A percentile compares a stretch with the other conserved stretches of the same genome.
These are phyloP conservation scores for Orobanche coerulescens DNA, from an alignment of 257 asterid species.

Conservation along the genomic window DNA sequence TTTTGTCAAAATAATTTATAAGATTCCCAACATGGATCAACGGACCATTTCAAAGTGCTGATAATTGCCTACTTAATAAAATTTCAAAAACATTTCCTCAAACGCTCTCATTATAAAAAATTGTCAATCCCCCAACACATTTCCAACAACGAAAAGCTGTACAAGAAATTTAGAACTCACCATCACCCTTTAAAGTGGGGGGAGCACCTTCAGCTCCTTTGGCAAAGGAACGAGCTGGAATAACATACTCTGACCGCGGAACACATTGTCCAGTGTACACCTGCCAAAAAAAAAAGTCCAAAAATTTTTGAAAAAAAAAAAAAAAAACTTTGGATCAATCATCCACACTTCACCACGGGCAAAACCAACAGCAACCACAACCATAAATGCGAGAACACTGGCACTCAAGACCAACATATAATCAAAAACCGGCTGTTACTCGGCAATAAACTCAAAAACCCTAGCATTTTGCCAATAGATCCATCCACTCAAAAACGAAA, in stretches of 20 bases:
- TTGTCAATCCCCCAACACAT: not conserved
- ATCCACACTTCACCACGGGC: not conserved
- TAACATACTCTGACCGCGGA: slow-evolving; percentile 45
- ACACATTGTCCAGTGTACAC: slow-evolving; percentile 37
- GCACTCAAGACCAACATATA: too few species aligned
- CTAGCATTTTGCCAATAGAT: slow-evolving; percentile 22
- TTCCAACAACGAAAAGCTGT: not conserved
- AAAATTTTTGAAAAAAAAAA: not conserved
- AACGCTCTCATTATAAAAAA: not conserved
- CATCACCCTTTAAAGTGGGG: slow-evolving; percentile 65
- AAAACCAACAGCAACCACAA: not conserved
- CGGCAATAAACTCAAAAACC: not conserved
- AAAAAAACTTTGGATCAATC: not conserved
- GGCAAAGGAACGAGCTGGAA: slow-evolving; percentile 67
- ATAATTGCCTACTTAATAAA: not conserved
- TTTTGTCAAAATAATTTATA: not conserved
- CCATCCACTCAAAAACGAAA: slow-evolving; percentile 6
- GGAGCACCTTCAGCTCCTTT: slow-evolving; percentile 63
- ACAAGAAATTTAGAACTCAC: slow-evolving; percentile 37
- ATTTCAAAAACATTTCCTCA: not conserved
- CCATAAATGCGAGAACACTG: not conserved
- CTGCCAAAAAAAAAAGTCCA: slow-evolving; percentile 21
- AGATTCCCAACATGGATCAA: not conserved
- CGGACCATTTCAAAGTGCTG: slow-evolving; percentile 4
- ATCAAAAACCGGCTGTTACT: not conserved